phyloP scores from a whole-genome alignment of 139 green algal genomes.

The Chlorella sp. region DNA sequence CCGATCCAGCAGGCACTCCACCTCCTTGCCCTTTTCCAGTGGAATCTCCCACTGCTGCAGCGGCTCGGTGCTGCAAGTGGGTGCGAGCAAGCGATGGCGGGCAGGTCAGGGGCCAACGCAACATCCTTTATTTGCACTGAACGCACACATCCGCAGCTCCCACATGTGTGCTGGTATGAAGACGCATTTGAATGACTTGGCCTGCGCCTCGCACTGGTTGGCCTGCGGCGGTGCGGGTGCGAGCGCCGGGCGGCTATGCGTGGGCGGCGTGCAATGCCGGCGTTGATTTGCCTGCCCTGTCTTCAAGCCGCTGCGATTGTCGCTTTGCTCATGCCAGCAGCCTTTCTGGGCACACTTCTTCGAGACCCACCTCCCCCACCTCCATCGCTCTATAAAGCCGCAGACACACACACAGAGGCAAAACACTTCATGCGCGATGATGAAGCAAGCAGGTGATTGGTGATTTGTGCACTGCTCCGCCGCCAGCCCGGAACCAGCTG shows the following conservation, averaged over 20 bases:
- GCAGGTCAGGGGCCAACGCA: neutral
- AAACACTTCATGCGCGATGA: too few relatives aligned
- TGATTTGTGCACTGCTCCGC: too few relatives aligned
- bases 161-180: conserved; percentile 69
- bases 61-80: conserved; percentile 50
- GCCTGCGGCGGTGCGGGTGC: neutral
- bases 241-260: neutral
- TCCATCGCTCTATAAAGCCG: too few relatives aligned
- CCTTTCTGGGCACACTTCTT: neutral
- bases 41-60: conserved; percentile 53
- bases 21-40: conserved; percentile 50
- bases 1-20: conserved; percentile 68
- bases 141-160: conserved; percentile 1
- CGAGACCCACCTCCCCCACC: too few relatives aligned
- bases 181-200: conserved; percentile 55
- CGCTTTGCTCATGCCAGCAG: neutral
- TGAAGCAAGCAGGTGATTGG: too few relatives aligned
- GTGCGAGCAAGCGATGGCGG: neutral
- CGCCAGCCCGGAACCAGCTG: too few relatives aligned
- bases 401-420: too few relatives aligned
- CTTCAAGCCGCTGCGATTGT: neutral
- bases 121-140: neutral
- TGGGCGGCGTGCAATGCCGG: neutral
- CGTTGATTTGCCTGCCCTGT: neutral
- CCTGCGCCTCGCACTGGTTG: conserved; percentile 17